Conservation (phyloP, 164 flowering plant species). For the Buxus sempervirens region DNA sequence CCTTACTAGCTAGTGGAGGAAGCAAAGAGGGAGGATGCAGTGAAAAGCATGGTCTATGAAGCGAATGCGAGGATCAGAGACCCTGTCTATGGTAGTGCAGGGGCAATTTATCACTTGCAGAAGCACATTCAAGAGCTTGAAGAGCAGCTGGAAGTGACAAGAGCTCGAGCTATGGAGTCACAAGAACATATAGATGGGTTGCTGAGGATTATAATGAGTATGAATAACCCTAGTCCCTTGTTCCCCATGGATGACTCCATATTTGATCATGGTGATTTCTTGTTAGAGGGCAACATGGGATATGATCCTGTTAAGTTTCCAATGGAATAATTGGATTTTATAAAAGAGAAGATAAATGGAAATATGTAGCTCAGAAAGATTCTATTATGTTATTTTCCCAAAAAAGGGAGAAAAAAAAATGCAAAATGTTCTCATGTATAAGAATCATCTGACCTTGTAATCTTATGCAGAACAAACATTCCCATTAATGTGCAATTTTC, state of each 20-base stretch:
- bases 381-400: neutral
- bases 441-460: too few relatives aligned
- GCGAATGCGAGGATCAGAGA: constrained; percentile 34
- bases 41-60: constrained; percentile 36
- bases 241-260: constrained; percentile 3
- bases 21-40: constrained; percentile 36
- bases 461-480: too few relatives aligned
- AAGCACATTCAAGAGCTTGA: constrained; percentile 24
- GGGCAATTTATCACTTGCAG: constrained; percentile 32
- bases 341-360: neutral
- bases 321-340: constrained; percentile 1
- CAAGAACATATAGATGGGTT: constrained; percentile 25
- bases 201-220: constrained; percentile 20
- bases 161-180: constrained; percentile 12
- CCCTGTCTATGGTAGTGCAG: constrained; percentile 39
- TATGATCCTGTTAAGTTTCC: constrained; percentile 12
- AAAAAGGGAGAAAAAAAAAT: too few relatives aligned
- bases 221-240: constrained; percentile 4
- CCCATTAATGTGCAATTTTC: too few relatives aligned
- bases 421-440: too few relatives aligned
- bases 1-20: constrained; percentile 36
- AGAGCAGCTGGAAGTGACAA: constrained; percentile 17
- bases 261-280: constrained; percentile 1
- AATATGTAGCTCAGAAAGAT: neutral
- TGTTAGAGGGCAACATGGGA: constrained; percentile 7